Evolutionary conservation across 2,329 filamentous ascomycete species (phyloP).

Genomic region (Stachybotrys chartarum): DNA sequence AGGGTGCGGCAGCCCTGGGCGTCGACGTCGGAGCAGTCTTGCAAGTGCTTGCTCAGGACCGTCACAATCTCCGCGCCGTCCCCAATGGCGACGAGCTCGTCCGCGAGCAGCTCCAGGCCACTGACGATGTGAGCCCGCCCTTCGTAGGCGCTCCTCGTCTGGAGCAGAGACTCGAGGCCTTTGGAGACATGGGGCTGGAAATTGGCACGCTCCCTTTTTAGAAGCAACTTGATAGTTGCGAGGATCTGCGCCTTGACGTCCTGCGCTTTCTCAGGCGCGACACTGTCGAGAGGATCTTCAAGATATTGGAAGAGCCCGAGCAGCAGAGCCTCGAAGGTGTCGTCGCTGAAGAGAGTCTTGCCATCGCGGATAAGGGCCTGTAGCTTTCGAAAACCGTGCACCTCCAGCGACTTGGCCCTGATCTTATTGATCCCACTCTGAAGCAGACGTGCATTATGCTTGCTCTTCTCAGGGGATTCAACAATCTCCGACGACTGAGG

Average conservation of each 20-base stretch:
- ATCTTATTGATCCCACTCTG: slow-evolving; percentile 70
- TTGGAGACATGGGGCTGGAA: slow-evolving; percentile 62
- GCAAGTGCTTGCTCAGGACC: slow-evolving; percentile 44
- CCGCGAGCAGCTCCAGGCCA: slow-evolving; percentile 65
- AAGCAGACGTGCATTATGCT: slow-evolving; percentile 55
- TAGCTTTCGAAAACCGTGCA: slow-evolving; percentile 72
- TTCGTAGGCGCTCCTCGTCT: slow-evolving; percentile 59
- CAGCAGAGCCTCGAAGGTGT: slow-evolving; percentile 63
- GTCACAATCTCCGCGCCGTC: slow-evolving; percentile 53
- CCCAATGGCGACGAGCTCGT: slow-evolving; percentile 62
- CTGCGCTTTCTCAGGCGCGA: slow-evolving; percentile 57
- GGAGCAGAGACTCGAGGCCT: slow-evolving; percentile 60
- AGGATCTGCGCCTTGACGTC: slow-evolving; percentile 70
- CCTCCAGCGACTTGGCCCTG: slow-evolving; percentile 64
- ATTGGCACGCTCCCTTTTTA: slow-evolving; percentile 58
- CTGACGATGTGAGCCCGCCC: slow-evolving; percentile 64
- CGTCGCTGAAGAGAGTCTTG: slow-evolving; percentile 55
- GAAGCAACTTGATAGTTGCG: slow-evolving; percentile 64
- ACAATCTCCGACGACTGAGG: slow-evolving; percentile 11
- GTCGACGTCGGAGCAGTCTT: slow-evolving; percentile 29
- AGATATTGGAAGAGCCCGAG: slow-evolving; percentile 65
- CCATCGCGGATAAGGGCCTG: slow-evolving; percentile 67
- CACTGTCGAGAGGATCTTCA: slow-evolving; percentile 48
- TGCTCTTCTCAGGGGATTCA: slow-evolving; percentile 39
- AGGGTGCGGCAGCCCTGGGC: slow-evolving; percentile 43